Base-by-base conservation (phyloP, 1,284 basidiomycete genomes). In the Marasmius oreades region DNA sequence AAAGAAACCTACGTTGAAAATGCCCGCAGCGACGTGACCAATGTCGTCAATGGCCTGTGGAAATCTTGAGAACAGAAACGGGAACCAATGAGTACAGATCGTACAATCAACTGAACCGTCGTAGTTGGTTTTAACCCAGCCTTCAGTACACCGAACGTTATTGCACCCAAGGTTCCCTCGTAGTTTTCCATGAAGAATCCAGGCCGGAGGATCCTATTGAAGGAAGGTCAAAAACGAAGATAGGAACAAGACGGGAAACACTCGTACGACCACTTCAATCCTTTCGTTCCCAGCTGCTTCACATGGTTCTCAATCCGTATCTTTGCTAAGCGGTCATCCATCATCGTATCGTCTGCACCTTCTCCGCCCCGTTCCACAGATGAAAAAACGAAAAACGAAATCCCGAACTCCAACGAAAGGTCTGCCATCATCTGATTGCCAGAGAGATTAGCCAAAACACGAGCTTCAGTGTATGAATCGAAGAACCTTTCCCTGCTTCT, bases 141-240 rank as follows among this genome's bases (percentile, higher is more conserved):
- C 31, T 65, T 70, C 5, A 77, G 43, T 0, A 73, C 69, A n/a
- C 66, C 66, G 12, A 65, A 62, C 1, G 72, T 69, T 26, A 76
- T 64, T 12, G 66, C 61, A 2, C 75, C 75, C 22, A 75, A 67
- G 2, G 64, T 61, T 0, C 73, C 70, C 18, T 73, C 69, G 43
- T 73, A 75, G 55, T 76, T 75, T 54, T 77, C 76, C 74, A 78
- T 76, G 63, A 72, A 69, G 52, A 66, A 67, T 31, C 55, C 67
- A 26, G 67, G 63, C 60, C 28, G 63, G 58, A 57, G 28, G 16
- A 57, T 57, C 1, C 55, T 56, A 45, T 5, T 2, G 12, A 20
- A 10, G 24, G 18, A 26, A 18, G 22, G 24, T 23, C 16, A 11
- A 12, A 18, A 31, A 23, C 12, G 31, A 39, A 37, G 37, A 23